Evolutionary conservation across 306 rosid species (phyloP).

Genomic region (Ormosia emarginata): DNA sequence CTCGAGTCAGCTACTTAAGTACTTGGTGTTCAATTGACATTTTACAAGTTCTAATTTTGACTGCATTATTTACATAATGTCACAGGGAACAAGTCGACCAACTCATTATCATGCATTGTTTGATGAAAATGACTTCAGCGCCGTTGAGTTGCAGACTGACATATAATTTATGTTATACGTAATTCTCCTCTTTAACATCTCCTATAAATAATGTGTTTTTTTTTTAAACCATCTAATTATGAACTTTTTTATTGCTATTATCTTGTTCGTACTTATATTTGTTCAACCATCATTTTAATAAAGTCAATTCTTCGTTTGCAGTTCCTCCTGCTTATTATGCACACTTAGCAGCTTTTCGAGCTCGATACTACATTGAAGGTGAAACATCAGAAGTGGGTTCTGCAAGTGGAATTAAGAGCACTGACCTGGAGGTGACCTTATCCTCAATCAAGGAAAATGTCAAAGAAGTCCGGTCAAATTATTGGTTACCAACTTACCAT

Average conservation of each 20-base stretch:
- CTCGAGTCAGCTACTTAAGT: not conserved
- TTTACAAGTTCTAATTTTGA: not conserved
- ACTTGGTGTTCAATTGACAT: not conserved
- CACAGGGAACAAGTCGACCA: conserved; percentile 48
- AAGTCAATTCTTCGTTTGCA: not conserved
- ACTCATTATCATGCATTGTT: conserved; percentile 38
- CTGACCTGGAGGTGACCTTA: not conserved
- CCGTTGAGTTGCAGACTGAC: conserved; percentile 36
- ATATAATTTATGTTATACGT: conserved; percentile 44
- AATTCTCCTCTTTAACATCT: not conserved
- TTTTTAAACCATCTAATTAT: not conserved
- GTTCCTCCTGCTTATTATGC: conserved; percentile 56
- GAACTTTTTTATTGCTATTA: not conserved
- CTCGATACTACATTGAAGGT: conserved; percentile 36
- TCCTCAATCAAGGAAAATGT: conserved; percentile 15
- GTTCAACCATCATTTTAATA: not conserved
- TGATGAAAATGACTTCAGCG: conserved; percentile 30
- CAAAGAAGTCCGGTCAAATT: not conserved
- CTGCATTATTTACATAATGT: not conserved
- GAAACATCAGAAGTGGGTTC: conserved; percentile 32
- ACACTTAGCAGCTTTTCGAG: conserved; percentile 41
- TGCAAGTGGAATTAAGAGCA: not conserved
- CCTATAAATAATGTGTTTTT: not conserved
- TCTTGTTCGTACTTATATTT: not conserved
- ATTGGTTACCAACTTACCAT: no score